These are phyloP conservation scores for Ailanthus altissimus DNA, from an alignment of 345 rosid species.

Conservation along the genomic window DNA sequence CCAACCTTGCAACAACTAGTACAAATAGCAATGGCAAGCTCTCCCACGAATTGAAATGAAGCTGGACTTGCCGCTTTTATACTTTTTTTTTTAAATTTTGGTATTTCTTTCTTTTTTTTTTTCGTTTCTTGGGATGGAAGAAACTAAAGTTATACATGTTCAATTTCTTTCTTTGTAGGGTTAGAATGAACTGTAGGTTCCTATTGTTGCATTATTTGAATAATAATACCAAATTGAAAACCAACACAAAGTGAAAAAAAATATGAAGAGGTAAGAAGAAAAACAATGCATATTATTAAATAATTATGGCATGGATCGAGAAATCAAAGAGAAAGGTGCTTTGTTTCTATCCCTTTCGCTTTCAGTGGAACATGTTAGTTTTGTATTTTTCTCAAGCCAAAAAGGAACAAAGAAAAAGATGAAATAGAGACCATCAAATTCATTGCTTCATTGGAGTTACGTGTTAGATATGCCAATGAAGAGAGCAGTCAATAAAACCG, in stretches of 20 bases:
- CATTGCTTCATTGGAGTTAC: conserved; percentile 17
- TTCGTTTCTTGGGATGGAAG: background rate
- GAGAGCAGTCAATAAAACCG: conserved; percentile 34
- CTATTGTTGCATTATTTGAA: conserved; percentile 29
- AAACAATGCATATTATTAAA: background rate
- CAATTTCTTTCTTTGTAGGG: background rate
- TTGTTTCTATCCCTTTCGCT: background rate
- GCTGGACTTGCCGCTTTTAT: background rate
- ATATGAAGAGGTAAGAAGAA: background rate
- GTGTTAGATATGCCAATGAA: conserved; percentile 15
- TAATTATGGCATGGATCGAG: conserved; percentile 9
- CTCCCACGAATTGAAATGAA: conserved; percentile 31
- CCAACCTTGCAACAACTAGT: conserved; percentile 21
- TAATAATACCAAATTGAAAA: conserved; percentile 35
- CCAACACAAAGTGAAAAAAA: conserved; percentile 19
- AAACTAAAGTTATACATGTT: conserved; percentile 16
- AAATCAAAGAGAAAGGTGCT: background rate
- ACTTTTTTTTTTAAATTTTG: background rate
- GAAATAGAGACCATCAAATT: background rate
- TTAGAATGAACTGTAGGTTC: conserved; percentile 18
- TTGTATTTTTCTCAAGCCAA: conserved; percentile 18
- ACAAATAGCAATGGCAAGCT: conserved; percentile 32
- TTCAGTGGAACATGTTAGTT: background rate
- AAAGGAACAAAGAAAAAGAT: background rate
- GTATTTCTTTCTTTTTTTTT: background rate